Conservation (phyloP, 768 basidiomycete genomes). For the Russula earlei region DNA sequence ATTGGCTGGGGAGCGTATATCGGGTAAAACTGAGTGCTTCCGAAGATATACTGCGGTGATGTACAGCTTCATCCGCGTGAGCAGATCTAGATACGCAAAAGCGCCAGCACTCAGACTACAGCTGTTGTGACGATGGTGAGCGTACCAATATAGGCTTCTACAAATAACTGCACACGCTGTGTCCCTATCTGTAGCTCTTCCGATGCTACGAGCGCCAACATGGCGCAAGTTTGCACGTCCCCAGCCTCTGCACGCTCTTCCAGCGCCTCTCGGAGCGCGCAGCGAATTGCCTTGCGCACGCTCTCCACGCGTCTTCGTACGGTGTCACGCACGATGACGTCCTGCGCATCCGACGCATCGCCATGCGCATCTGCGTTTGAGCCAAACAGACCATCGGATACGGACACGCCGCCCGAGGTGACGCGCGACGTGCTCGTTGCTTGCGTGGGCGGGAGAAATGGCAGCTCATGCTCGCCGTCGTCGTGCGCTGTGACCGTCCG, state of each 20-base stretch:
- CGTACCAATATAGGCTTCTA: constrained; percentile 69
- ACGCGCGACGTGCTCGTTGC: not conserved
- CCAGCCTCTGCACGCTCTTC: constrained; percentile 37
- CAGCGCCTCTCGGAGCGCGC: constrained; percentile 3
- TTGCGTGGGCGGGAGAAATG: not conserved
- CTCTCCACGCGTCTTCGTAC: constrained; percentile 8
- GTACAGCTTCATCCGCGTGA: constrained; percentile 52
- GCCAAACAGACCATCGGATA: constrained; percentile 16
- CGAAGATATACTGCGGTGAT: constrained; percentile 67
- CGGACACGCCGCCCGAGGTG: constrained; percentile 1
- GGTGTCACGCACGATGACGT: not conserved
- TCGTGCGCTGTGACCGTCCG: constrained; percentile 51
- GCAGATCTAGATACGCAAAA: constrained; percentile 38
- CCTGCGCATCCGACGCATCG: constrained; percentile 3
- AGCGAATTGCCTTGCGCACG: constrained; percentile 11
- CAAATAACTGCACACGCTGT: constrained; percentile 39
- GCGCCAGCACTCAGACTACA: not conserved
- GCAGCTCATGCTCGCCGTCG: constrained; percentile 16
- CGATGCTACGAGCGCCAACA: constrained; percentile 53
- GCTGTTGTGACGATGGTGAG: not conserved
- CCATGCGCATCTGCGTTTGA: not conserved
- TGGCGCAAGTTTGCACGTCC: constrained; percentile 72
- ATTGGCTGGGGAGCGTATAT: constrained; percentile 42
- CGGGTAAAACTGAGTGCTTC: constrained; percentile 46
- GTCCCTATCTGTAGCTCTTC: constrained; percentile 44